Conservation (phyloP, 352 stramenopile genomes). For the Phytophthora capsici region DNA sequence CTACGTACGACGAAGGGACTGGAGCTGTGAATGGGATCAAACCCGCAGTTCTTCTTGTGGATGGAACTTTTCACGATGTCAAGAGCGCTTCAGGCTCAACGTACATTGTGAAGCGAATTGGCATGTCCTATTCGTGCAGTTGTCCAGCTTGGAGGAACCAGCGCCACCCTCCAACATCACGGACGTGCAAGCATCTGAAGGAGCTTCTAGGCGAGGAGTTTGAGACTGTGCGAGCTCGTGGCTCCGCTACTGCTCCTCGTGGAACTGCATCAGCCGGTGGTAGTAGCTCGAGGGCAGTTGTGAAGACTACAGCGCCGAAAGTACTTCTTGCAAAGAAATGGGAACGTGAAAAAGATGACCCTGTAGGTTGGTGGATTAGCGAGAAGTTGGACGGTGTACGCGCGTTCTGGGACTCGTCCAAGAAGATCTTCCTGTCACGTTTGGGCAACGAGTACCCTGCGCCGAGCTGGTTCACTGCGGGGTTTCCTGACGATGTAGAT, state of each 20-base stretch:
- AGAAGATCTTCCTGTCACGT: constrained; percentile 63
- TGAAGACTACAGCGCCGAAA: constrained; percentile 48
- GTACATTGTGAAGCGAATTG: constrained; percentile 61
- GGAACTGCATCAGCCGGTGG: constrained; percentile 6
- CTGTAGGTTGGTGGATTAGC: constrained; percentile 71
- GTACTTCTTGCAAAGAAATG: constrained; percentile 74
- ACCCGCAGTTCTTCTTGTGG: constrained; percentile 42
- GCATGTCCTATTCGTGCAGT: constrained; percentile 62
- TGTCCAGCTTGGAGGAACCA: constrained; percentile 79
- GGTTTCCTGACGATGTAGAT: constrained; percentile 59
- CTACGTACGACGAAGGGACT: constrained; percentile 51
- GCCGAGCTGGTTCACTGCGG: constrained; percentile 63
- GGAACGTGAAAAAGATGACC: constrained; percentile 67
- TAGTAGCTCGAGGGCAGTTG: constrained; percentile 20
- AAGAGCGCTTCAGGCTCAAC: constrained; percentile 62
- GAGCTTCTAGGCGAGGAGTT: constrained; percentile 57
- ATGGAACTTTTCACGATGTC: constrained; percentile 54
- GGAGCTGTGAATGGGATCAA: constrained; percentile 49
- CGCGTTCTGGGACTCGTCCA: constrained; percentile 62
- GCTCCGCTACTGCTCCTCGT: constrained; percentile 29
- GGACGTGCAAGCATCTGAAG: constrained; percentile 76
- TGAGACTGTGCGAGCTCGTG: constrained; percentile 40
- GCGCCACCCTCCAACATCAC: constrained; percentile 42
- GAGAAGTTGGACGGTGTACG: constrained; percentile 83
- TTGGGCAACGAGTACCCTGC: constrained; percentile 71